phyloP scores from a whole-genome alignment of 805 yeast genomes.

The Pichia exigua region DNA sequence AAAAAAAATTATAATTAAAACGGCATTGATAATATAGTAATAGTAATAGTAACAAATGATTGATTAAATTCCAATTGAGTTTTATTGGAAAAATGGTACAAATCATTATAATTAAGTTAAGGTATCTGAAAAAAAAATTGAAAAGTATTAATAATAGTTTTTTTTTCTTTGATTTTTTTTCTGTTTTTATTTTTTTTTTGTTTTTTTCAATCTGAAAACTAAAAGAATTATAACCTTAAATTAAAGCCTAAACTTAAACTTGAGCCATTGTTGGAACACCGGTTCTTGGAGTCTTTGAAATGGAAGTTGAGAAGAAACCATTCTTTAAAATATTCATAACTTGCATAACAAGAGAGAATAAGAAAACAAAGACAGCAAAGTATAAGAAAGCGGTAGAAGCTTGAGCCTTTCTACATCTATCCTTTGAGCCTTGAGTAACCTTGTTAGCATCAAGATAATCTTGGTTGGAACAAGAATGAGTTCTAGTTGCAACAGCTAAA shows the following conservation, averaged over 20 bases:
- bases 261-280: conserved; percentile 90
- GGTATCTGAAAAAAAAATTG: not conserved
- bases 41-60: not conserved
- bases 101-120: not conserved
- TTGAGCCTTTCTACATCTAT: conserved; percentile 95
- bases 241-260: conserved; percentile 40
- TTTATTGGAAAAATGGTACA: not conserved
- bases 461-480: conserved; percentile 75
- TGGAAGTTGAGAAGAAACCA: conserved; percentile 50
- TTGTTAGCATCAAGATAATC: conserved; percentile 56
- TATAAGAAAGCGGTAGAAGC: conserved; percentile 74
- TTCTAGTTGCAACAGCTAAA: conserved; percentile 81
- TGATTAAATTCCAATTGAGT: not conserved
- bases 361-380: conserved; percentile 71
- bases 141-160: too few species aligned
- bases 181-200: not conserved
- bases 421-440: conserved; percentile 65
- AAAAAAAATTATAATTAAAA: not conserved
- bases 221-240: too few species aligned
- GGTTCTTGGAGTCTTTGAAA: conserved; percentile 53
- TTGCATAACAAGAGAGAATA: conserved; percentile 53
- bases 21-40: not conserved
- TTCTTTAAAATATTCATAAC: conserved; percentile 42
- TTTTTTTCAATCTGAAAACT: too few species aligned
- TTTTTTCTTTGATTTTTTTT: not conserved